Evolutionary conservation across 345 rosid genomes (phyloP).

Genomic region (Dipteronia dyeriana): DNA sequence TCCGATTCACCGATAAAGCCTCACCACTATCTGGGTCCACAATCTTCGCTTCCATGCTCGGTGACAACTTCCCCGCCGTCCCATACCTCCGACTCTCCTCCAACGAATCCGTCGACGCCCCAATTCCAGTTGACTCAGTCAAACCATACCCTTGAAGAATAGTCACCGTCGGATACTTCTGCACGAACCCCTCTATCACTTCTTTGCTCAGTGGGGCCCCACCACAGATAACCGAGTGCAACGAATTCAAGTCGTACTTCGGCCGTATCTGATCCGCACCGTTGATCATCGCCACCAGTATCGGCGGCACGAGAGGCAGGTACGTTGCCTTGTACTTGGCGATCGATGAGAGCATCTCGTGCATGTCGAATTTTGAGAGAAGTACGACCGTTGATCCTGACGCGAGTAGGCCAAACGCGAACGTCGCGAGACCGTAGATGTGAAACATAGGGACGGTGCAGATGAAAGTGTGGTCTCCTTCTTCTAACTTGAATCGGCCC

Average conservation of each 20-base stretch:
- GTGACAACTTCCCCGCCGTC: slow-evolving; percentile 63
- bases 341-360: slow-evolving; percentile 65
- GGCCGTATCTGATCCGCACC: slow-evolving; percentile 48
- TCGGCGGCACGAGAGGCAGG: slow-evolving; percentile 68
- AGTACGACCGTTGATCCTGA: slow-evolving; percentile 67
- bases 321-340: slow-evolving; percentile 53
- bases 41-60: slow-evolving; percentile 66
- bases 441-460: slow-evolving; percentile 96
- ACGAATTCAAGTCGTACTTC: slow-evolving; percentile 63
- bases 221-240: slow-evolving; percentile 52
- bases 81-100: slow-evolving; percentile 83
- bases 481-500: slow-evolving; percentile 31
- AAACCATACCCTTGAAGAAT: slow-evolving; percentile 75
- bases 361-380: slow-evolving; percentile 70
- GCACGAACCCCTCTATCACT: slow-evolving; percentile 60
- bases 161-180: slow-evolving; percentile 51
- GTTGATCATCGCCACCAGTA: slow-evolving; percentile 58
- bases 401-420: slow-evolving; percentile 64
- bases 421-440: slow-evolving; percentile 71
- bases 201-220: slow-evolving; percentile 89
- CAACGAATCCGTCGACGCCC: slow-evolving; percentile 55
- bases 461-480: slow-evolving; percentile 49
- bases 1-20: slow-evolving; percentile 46
- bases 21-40: slow-evolving; percentile 67
- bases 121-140: slow-evolving; percentile 74